Percentiles rank a stretch among this genome's conserved stretches.
Evolutionary conservation across 2,329 filamentous ascomycete genomes (phyloP).

Genomic region (Falciphora oryzae): DNA sequence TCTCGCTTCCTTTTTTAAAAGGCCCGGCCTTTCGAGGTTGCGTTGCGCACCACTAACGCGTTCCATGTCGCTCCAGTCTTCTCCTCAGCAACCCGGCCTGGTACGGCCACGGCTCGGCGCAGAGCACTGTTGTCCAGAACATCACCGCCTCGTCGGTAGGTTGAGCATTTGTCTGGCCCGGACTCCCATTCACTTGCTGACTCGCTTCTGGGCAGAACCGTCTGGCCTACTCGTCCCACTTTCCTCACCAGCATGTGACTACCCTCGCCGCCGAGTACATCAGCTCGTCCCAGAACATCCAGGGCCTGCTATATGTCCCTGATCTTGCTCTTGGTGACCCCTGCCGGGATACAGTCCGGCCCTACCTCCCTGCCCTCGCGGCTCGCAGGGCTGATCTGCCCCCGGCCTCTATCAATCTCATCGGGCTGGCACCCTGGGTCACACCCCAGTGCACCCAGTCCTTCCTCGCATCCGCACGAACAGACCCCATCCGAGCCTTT

Average conservation of each 20-base stretch:
- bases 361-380: slow-evolving; percentile 68
- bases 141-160: slow-evolving; percentile 51
- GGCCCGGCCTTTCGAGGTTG: no score
- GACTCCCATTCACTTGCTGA: slow-evolving; percentile 9
- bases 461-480: slow-evolving; percentile 59
- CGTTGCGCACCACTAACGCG: not conserved
- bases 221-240: slow-evolving; percentile 47
- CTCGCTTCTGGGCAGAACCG: slow-evolving; percentile 25
- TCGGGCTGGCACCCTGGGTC: slow-evolving; percentile 86
- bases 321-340: slow-evolving; percentile 51
- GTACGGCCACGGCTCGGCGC: slow-evolving; percentile 41
- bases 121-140: slow-evolving; percentile 50
- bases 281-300: slow-evolving; percentile 52
- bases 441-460: slow-evolving; percentile 64
- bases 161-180: no score
- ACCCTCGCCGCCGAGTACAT: slow-evolving; percentile 67
- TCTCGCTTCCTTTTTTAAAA: no score
- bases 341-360: slow-evolving; percentile 57
- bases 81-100: slow-evolving; percentile 56
- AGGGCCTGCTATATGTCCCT: slow-evolving; percentile 82
- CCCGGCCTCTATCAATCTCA: slow-evolving; percentile 61
- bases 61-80: slow-evolving; percentile 34
- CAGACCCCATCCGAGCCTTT: slow-evolving; percentile 55
- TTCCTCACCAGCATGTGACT: slow-evolving; percentile 54
- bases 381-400: slow-evolving; percentile 68